A percentile compares a stretch with the other conserved stretches of the same genome.
phyloP scores from a whole-genome alignment of 2,329 filamentous ascomycete species.

The Venturia oleaginea region DNA sequence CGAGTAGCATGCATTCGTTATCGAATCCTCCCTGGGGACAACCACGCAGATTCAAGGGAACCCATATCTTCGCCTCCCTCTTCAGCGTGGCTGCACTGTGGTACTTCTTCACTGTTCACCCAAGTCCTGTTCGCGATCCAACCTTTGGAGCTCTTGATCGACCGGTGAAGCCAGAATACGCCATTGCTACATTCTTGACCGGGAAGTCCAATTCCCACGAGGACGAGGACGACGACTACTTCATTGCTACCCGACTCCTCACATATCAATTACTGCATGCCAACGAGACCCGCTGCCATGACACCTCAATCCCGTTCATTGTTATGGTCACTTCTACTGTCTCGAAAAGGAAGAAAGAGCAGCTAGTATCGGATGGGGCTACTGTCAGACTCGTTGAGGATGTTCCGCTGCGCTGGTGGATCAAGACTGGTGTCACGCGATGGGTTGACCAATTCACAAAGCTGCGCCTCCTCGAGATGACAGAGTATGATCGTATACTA shows the following conservation, averaged over 20 bases:
- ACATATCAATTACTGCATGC: slow-evolving; percentile 13
- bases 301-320: slow-evolving; percentile 10
- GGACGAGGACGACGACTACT: slow-evolving; percentile 10
- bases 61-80: background rate
- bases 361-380: slow-evolving; percentile 9
- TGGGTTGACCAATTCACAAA: slow-evolving; percentile 14
- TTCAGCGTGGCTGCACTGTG: background rate
- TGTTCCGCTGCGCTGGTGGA: background rate
- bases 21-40: background rate
- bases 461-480: slow-evolving; percentile 12
- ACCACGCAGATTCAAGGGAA: background rate
- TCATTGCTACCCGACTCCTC: slow-evolving; percentile 14
- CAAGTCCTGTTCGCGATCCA: background rate
- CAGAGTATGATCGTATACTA: slow-evolving; percentile 13
- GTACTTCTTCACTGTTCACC: background rate
- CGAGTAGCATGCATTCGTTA: background rate
- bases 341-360: background rate
- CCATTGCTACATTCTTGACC: slow-evolving; percentile 1
- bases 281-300: slow-evolving; percentile 4
- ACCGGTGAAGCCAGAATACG: background rate
- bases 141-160: background rate
- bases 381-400: slow-evolving; percentile 6
- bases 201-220: background rate
- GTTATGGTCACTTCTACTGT: slow-evolving; percentile 12
- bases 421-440: slow-evolving; percentile 2